Conservation (phyloP, 805 yeast species). For the Blastobotrys americana region DNA sequence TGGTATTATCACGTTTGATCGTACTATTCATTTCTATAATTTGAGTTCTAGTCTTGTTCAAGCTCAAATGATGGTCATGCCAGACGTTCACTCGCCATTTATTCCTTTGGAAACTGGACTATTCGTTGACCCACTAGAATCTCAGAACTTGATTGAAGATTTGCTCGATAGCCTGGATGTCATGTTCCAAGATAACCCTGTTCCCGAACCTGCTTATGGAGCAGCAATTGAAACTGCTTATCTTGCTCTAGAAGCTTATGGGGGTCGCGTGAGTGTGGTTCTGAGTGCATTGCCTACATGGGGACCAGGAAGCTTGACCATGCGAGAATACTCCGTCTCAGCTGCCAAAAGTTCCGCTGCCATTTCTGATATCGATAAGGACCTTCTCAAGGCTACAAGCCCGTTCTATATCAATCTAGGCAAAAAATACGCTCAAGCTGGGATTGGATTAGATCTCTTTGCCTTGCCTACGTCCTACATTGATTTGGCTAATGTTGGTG, state of each 20-base stretch:
- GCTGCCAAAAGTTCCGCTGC: conserved; percentile 15
- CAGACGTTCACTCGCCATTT: conserved; percentile 71
- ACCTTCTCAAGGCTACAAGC: conserved; percentile 50
- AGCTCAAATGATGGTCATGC: conserved; percentile 52
- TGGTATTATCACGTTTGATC: conserved; percentile 72
- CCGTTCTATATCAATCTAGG: conserved; percentile 57
- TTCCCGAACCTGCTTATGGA: conserved; percentile 66
- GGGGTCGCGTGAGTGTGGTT: conserved; percentile 73
- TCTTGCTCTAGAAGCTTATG: conserved; percentile 48
- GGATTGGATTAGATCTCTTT: conserved; percentile 72
- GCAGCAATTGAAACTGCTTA: conserved; percentile 67
- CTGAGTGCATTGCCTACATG: conserved; percentile 65
- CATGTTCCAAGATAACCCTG: conserved; percentile 33
- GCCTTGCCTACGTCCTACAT: conserved; percentile 57
- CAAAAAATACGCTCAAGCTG: conserved; percentile 45
- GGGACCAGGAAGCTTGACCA: conserved; percentile 61
- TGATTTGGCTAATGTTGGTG: conserved; percentile 68
- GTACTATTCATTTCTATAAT: conserved; percentile 63
- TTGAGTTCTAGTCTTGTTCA: conserved; percentile 49
- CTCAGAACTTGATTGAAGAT: conserved; percentile 55
- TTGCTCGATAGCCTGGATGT: conserved; percentile 57
- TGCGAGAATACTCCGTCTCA: conserved; percentile 30
- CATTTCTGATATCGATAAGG: conserved; percentile 39
- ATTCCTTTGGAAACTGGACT: conserved; percentile 71
- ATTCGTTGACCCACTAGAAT: conserved; percentile 70